Evolutionary conservation across 2,329 filamentous ascomycete genomes (phyloP).

Genomic region (Talaromyces sp.): DNA sequence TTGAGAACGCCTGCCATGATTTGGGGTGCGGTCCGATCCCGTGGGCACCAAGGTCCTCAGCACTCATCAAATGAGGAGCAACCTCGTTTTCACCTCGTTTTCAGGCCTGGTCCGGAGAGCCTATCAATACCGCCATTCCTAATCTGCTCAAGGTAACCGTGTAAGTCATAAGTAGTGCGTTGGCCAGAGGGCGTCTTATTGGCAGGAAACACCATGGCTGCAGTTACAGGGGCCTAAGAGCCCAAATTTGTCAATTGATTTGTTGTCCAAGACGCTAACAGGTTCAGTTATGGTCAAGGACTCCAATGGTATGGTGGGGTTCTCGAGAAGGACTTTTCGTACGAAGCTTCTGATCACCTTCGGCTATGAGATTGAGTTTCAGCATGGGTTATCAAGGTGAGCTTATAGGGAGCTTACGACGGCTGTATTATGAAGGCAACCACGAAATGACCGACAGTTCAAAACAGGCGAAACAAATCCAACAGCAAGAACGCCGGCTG

Average conservation of each 20-base stretch:
- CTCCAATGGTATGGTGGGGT: background rate
- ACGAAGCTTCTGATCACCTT: background rate
- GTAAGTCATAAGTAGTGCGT: background rate
- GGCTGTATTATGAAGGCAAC: background rate
- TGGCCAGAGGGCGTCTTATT: conserved; percentile 39
- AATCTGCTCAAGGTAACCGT: background rate
- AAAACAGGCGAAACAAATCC: background rate
- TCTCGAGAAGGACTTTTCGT: background rate
- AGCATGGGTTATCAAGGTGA: background rate
- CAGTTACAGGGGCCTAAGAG: conserved; percentile 36
- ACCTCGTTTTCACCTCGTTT: background rate
- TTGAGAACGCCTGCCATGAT: background rate
- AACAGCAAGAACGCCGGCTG: too few species aligned
- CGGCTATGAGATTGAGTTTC: background rate
- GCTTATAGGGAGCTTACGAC: background rate
- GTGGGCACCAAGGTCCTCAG: background rate
- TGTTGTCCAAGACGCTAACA: background rate
- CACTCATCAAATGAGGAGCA: background rate
- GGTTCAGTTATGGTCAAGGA: background rate
- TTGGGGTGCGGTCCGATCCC: background rate
- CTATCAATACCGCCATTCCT: background rate
- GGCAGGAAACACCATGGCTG: conserved; percentile 43
- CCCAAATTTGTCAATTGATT: background rate
- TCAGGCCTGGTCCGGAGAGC: too few species aligned
- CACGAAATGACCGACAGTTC: background rate